Conservation (phyloP, 352 stramenopile genomes). For the Pythium phragmiticola region DNA sequence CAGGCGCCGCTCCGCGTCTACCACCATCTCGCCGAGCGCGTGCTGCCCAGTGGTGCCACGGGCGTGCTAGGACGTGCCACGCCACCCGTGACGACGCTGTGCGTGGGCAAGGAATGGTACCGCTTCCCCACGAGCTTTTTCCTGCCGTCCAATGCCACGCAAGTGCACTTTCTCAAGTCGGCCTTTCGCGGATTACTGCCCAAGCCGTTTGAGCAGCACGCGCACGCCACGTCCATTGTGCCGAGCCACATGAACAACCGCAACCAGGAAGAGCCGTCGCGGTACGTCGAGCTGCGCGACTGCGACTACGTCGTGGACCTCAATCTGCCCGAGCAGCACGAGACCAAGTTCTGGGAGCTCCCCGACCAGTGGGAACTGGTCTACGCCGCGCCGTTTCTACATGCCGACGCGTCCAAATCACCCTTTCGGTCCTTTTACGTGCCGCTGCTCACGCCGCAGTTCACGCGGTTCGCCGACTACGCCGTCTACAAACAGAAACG, state of each 20-base stretch:
- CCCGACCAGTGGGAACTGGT: slow-evolving; percentile 51
- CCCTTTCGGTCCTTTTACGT: slow-evolving; percentile 80
- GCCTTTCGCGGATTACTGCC: slow-evolving; percentile 94
- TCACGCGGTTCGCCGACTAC: slow-evolving; percentile 61
- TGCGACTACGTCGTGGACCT: slow-evolving; percentile 93
- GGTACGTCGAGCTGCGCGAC: slow-evolving; percentile 72
- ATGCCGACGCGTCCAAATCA: slow-evolving; percentile 58
- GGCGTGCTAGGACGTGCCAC: slow-evolving; percentile 23
- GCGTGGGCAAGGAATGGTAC: slow-evolving; percentile 98
- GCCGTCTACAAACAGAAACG: slow-evolving; percentile 60
- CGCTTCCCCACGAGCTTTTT: slow-evolving; percentile 96
- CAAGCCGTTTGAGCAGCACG: slow-evolving; percentile 86
- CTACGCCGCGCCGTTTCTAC: slow-evolving; percentile 53
- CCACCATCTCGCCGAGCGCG: slow-evolving; percentile 55
- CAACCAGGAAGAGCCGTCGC: slow-evolving; percentile 89
- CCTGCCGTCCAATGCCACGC: slow-evolving; percentile 80
- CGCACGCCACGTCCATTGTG: slow-evolving; percentile 59
- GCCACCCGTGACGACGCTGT: slow-evolving; percentile 61
- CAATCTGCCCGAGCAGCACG: slow-evolving; percentile 55
- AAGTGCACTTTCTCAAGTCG: slow-evolving; percentile 91
- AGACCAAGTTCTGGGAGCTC: slow-evolving; percentile 68
- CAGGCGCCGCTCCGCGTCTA: slow-evolving; percentile 69
- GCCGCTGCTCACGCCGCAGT: slow-evolving; percentile 51
- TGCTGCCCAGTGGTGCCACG: slow-evolving; percentile 44
- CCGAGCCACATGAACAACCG: slow-evolving; percentile 92